A percentile compares a stretch with the other conserved stretches of the same genome.
Evolutionary conservation across 257 asterid genomes (phyloP).

Genomic region (Lycium ferocissimum): DNA sequence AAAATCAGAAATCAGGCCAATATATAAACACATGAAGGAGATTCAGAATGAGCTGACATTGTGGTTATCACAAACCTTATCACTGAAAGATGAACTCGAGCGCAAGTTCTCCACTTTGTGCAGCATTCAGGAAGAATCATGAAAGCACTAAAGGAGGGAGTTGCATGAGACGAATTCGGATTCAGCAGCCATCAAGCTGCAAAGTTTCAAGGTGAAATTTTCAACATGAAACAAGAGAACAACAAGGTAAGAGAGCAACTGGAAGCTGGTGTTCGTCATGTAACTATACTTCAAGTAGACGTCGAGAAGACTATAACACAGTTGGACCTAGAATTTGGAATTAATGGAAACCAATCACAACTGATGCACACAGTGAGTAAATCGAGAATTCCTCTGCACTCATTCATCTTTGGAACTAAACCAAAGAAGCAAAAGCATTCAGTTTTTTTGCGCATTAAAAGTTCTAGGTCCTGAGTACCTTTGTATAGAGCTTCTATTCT

Average conservation of each 20-base stretch:
- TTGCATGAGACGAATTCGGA: conserved; percentile 67
- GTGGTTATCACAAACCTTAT: conserved; percentile 74
- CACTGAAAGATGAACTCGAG: conserved; percentile 74
- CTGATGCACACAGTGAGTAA: conserved; percentile 26
- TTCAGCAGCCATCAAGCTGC: conserved; percentile 73
- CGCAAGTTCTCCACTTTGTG: conserved; percentile 71
- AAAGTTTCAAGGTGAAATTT: conserved; percentile 63
- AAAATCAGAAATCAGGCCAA: conserved; percentile 75
- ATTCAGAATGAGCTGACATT: conserved; percentile 72
- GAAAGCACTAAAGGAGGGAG: conserved; percentile 66
- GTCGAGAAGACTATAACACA: conserved; percentile 44
- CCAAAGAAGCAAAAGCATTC: conserved; percentile 58
- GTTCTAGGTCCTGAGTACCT: conserved; percentile 37
- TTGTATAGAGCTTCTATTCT: conserved; percentile 32
- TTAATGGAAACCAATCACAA: conserved; percentile 39
- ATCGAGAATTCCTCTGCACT: conserved; percentile 50
- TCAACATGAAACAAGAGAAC: conserved; percentile 68
- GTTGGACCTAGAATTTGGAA: conserved; percentile 51
- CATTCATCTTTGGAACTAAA: conserved; percentile 60
- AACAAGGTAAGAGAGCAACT: conserved; percentile 60
- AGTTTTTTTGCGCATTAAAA: conserved; percentile 64
- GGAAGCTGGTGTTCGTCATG: conserved; percentile 52
- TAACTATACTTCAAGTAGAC: conserved; percentile 49
- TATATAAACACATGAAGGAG: conserved; percentile 86
- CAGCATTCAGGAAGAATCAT: conserved; percentile 83